Evolutionary conservation across 2,329 filamentous ascomycete species (phyloP).

Genomic region (Westerdykella sp.): DNA sequence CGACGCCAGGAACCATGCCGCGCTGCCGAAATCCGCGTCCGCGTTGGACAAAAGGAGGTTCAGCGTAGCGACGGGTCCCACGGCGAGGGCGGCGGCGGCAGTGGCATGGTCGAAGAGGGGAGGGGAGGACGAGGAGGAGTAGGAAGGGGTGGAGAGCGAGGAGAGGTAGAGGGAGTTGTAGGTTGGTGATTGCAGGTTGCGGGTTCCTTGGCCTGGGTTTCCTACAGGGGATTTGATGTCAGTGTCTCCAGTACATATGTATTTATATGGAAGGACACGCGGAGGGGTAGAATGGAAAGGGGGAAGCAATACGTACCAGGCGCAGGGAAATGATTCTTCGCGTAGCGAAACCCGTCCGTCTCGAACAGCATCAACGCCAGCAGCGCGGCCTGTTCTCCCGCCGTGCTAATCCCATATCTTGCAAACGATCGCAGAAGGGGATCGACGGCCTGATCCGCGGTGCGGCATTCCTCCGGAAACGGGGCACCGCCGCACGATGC

Average conservation of each 20-base stretch:
- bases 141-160: neutral
- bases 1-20: constrained; percentile 55
- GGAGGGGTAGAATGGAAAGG: no score
- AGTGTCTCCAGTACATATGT: neutral
- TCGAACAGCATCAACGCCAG: constrained; percentile 68
- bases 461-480: constrained; percentile 41
- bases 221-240: constrained; percentile 19
- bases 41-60: constrained; percentile 43
- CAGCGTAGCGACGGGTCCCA: constrained; percentile 43
- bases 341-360: constrained; percentile 63
- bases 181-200: constrained; percentile 57
- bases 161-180: constrained; percentile 49
- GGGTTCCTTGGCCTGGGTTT: constrained; percentile 64
- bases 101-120: constrained; percentile 8
- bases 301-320: constrained; percentile 7
- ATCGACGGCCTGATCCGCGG: constrained; percentile 55
- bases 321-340: constrained; percentile 56
- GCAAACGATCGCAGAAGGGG: constrained; percentile 52
- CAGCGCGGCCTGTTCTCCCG: constrained; percentile 61
- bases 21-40: constrained; percentile 52
- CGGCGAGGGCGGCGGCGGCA: constrained; percentile 26
- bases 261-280: neutral
- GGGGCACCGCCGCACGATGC: constrained; percentile 45
- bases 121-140: neutral
- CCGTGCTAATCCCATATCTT: constrained; percentile 50